phyloP scores from a whole-genome alignment of 345 rosid species.

The Excoecaria agallocha region DNA sequence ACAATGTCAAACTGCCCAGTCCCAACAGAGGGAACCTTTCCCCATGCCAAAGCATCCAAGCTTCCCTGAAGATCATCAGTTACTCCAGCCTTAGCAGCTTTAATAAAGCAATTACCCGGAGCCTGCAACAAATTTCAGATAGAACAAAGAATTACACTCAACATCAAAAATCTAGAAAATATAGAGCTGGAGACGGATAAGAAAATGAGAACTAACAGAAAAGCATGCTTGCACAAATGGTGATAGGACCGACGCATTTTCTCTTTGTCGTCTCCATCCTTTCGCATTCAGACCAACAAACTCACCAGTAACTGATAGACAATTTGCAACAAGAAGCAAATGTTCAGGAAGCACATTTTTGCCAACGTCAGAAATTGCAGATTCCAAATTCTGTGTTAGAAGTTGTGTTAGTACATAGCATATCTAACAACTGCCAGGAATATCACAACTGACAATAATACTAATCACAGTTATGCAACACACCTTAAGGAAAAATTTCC shows the following conservation, averaged over 20 bases:
- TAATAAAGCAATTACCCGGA: constrained; percentile 74
- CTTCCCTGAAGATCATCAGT: constrained; percentile 72
- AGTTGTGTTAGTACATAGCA: neutral
- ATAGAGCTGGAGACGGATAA: neutral
- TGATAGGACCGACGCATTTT: constrained; percentile 51
- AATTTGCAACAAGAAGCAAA: constrained; percentile 60
- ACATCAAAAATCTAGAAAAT: constrained; percentile 4
- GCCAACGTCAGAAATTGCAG: constrained; percentile 77
- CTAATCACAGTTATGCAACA: constrained; percentile 15
- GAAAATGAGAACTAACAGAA: constrained; percentile 51
- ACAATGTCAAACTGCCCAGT: constrained; percentile 76
- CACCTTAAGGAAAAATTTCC: constrained; percentile 68
- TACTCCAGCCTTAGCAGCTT: constrained; percentile 76
- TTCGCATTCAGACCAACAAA: constrained; percentile 74
- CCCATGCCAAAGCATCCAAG: constrained; percentile 86
- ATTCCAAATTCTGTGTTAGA: constrained; percentile 59
- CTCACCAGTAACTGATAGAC: constrained; percentile 78
- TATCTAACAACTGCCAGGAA: neutral
- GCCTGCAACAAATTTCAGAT: constrained; percentile 43
- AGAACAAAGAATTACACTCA: constrained; percentile 2
- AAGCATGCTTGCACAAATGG: constrained; percentile 92
- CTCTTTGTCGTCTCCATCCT: constrained; percentile 69
- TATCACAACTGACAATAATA: neutral
- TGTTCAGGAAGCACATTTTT: constrained; percentile 69
- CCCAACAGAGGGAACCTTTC: constrained; percentile 63